These are phyloP conservation scores for Apiospora arundinis DNA, from an alignment of 2,329 filamentous ascomycete genomes.

Conservation along the genomic window DNA sequence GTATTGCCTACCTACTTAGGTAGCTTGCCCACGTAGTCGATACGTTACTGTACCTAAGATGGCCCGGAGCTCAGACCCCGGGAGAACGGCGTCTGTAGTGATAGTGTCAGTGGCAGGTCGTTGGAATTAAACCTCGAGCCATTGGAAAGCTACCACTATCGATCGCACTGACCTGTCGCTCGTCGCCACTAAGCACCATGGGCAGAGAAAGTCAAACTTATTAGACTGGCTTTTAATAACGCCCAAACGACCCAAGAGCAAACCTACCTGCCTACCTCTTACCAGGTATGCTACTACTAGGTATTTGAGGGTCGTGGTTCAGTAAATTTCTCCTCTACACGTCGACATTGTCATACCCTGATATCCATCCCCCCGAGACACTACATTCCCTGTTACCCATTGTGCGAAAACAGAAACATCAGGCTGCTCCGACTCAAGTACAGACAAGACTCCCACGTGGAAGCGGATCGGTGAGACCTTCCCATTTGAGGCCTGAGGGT, in stretches of 20 bases:
- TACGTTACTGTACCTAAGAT: background rate
- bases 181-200: background rate
- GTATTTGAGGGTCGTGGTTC: background rate
- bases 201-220: background rate
- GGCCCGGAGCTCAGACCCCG: background rate
- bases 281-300: background rate
- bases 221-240: background rate
- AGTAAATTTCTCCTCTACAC: background rate
- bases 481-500: background rate
- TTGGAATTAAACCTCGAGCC: background rate
- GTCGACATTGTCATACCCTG: background rate
- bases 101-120: background rate
- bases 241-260: background rate
- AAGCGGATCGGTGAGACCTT: slow-evolving; percentile 3
- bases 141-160: background rate
- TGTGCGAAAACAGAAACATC: background rate
- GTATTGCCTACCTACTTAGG: background rate
- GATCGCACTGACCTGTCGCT: slow-evolving; percentile 5
- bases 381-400: background rate
- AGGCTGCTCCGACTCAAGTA: background rate
- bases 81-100: background rate
- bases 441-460: background rate
- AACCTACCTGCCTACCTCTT: background rate
- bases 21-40: background rate
- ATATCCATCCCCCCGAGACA: background rate